phyloP scores from a whole-genome alignment of 2,329 filamentous ascomycete genomes.

The Chaetomiaceae sp. region DNA sequence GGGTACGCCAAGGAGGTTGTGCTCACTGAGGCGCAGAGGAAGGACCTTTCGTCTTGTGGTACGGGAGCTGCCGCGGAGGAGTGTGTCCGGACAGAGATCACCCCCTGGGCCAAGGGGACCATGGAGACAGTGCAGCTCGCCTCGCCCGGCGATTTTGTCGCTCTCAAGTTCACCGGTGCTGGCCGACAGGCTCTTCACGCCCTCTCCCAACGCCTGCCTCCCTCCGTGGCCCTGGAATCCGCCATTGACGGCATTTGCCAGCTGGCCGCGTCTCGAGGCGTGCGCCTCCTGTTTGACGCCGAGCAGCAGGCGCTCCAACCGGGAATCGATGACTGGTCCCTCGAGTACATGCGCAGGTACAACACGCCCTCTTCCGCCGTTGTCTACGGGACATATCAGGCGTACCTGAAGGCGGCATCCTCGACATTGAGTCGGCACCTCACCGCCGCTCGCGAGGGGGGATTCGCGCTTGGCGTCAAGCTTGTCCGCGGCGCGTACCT shows the following conservation, averaged over 20 bases:
- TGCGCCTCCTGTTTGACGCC: slow-evolving; percentile 77
- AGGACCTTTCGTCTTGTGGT: slow-evolving; percentile 39
- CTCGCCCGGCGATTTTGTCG: slow-evolving; percentile 62
- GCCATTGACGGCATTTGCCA: slow-evolving; percentile 73
- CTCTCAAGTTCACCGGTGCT: slow-evolving; percentile 73
- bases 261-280: slow-evolving; percentile 61
- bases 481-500: slow-evolving; percentile 73
- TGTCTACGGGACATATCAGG: slow-evolving; percentile 77
- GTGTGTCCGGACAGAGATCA: slow-evolving; percentile 55
- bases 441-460: slow-evolving; percentile 49
- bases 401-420: slow-evolving; percentile 64
- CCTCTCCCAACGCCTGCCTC: slow-evolving; percentile 57
- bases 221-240: slow-evolving; percentile 58
- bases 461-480: slow-evolving; percentile 67
- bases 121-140: slow-evolving; percentile 70
- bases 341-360: slow-evolving; percentile 71
- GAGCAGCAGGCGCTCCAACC: slow-evolving; percentile 76
- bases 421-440: slow-evolving; percentile 56
- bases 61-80: slow-evolving; percentile 45
- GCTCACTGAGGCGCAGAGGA: slow-evolving; percentile 51
- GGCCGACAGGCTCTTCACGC: slow-evolving; percentile 66
- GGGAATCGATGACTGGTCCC: slow-evolving; percentile 76
- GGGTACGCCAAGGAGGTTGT: slow-evolving; percentile 82
- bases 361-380: slow-evolving; percentile 62
- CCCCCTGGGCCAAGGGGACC: slow-evolving; percentile 68